Evolutionary conservation across 225 moss, liverwort and hornwort genomes (phyloP).

Genomic region (Polytrichum commune): DNA sequence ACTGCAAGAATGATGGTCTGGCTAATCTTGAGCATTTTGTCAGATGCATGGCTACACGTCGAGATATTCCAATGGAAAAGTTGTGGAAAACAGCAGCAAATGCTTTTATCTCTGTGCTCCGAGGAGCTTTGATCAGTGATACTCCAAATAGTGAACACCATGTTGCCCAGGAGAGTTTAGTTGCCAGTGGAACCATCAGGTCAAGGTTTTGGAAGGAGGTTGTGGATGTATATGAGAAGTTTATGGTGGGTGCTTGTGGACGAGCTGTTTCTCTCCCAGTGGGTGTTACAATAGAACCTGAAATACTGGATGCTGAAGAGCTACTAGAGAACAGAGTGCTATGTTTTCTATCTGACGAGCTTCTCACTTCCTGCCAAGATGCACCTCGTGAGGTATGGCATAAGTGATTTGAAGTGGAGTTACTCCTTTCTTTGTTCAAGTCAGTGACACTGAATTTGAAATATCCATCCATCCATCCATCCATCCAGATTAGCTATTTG

Average conservation of each 20-base stretch:
- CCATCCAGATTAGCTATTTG: too few species aligned
- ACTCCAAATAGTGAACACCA: constrained; percentile 34
- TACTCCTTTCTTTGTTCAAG: not conserved
- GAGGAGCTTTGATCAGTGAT: constrained; percentile 68
- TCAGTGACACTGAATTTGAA: not conserved
- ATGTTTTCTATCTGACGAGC: constrained; percentile 72
- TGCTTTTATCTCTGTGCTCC: constrained; percentile 68
- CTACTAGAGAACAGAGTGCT: constrained; percentile 76
- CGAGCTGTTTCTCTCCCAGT: constrained; percentile 65
- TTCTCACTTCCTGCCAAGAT: constrained; percentile 85
- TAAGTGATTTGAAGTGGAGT: not conserved
- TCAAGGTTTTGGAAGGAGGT: constrained; percentile 94
- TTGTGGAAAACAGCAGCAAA: constrained; percentile 80
- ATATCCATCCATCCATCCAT: too few species aligned
- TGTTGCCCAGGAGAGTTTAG: constrained; percentile 37
- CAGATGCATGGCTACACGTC: constrained; percentile 88
- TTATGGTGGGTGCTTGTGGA: constrained; percentile 94
- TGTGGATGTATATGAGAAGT: constrained; percentile 86
- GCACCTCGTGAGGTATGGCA: constrained; percentile 65
- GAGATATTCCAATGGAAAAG: constrained; percentile 72
- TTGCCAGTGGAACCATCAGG: constrained; percentile 55
- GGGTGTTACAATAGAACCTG: constrained; percentile 50
- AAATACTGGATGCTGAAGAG: constrained; percentile 73
- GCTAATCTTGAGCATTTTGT: constrained; percentile 4
- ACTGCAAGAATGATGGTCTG: too few species aligned